Evolutionary conservation across 1,284 basidiomycete genomes (phyloP).

Genomic region (Rhodotorula sp.): DNA sequence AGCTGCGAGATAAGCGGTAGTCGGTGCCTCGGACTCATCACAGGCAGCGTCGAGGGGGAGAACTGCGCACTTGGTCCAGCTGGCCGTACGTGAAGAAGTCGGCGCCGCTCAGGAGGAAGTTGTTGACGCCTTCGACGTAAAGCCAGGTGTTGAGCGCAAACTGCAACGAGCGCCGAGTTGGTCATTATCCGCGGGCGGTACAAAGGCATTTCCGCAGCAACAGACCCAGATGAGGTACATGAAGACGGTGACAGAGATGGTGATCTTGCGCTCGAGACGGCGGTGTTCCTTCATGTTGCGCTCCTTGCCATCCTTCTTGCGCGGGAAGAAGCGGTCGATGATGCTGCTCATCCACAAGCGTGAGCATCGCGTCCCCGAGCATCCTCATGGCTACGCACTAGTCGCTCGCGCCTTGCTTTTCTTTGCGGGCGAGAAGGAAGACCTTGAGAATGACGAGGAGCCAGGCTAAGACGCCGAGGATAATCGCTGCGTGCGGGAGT

Average conservation of each 20-base stretch:
- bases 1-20: background rate
- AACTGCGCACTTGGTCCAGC: background rate
- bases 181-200: background rate
- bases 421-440: conserved; percentile 5
- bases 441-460: conserved; percentile 6
- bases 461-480: conserved; percentile 20
- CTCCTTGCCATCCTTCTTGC: background rate
- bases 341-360: background rate
- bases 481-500: background rate
- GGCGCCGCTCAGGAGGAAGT: conserved; percentile 16
- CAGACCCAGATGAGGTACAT: conserved; percentile 10
- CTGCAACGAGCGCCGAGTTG: background rate
- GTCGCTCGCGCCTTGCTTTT: conserved; percentile 12
- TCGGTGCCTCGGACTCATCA: background rate
- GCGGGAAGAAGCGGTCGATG: background rate
- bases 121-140: conserved; percentile 8
- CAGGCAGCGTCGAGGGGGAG: background rate
- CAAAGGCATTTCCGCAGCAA: no score
- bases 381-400: background rate
- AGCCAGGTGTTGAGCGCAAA: conserved; percentile 12
- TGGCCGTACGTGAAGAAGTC: conserved; percentile 13
- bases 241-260: background rate
- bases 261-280: conserved; percentile 11
- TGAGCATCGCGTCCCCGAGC: background rate
- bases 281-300: conserved; percentile 14